Base-by-base conservation (phyloP, 495 filamentous ascomycete species). In the Diplogelasinospora grovesii region DNA sequence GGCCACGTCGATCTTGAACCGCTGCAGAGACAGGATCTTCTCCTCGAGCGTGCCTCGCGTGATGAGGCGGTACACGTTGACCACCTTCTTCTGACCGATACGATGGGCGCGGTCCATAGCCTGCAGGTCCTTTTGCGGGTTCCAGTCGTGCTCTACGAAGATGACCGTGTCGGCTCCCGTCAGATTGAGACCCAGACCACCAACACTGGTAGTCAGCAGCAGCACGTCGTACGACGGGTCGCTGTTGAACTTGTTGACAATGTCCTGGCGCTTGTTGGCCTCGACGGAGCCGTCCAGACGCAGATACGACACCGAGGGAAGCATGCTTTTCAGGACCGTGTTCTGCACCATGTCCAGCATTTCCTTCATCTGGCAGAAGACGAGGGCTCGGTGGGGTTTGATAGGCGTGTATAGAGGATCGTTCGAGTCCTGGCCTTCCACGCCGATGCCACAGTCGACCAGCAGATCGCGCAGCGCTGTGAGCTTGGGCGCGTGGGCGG, bases 131-230 rank as follows among this genome's bases (percentile, higher is more conserved):
- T 95, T 94, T 58, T 97, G 93, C 22, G 92, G 92, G 57, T 98
- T 98, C 92, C 92, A 98, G 62, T 98, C 92, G 61, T 98, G 92
- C 65, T 98, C 92, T 19, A 98, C 93, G 55, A 98, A 98, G 49
- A 97, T 98, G 48, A 98, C 92, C 0, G 92, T 98, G 65, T 98
- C 92, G 7, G 92, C 92, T 46, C 92, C 92, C 8, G 92, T 98
- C 21, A 98, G 72, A 60, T 98, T 98, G 38, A 98, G 74, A 16
- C 92, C 92, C 16, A 98, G 69, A 46, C 92, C 92, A 62, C 92
- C 92, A 36, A 98, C 90, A 51, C 82, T 87, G 10, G 92, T 98
- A 1, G 93, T 98, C 39, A 98, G 64, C 8, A 98, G 79, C 22
- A 98, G 64, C 28, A 86, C 83, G 61, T 98, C 92, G 57, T 95